Base-by-base conservation (phyloP, 2,329 filamentous ascomycete species). In the Alternaria solani region DNA sequence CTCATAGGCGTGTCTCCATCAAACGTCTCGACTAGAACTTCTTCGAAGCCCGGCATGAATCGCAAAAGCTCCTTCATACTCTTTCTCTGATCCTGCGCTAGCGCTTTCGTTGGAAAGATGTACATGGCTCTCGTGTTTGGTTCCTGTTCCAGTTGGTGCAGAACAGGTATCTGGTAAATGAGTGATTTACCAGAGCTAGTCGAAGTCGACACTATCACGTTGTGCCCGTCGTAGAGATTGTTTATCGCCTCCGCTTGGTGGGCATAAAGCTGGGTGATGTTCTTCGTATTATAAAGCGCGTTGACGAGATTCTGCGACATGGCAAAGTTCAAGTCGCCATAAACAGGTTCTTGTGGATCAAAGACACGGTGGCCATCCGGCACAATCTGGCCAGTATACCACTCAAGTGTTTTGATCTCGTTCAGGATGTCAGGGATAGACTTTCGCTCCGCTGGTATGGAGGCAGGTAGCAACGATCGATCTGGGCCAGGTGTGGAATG, bases 201-300 rank as follows among this genome's bases (percentile, higher is more conserved):
- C 0, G 94, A 96, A 0, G 95, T 99, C 1, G 94, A 90, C 1
- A 99, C 90, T 52, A 99, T 94, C 14, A 98, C 93, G 75, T 97
- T 89, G 38, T 90, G 87, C 0, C 93, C 94, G 3, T 90, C 87
- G 57, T 94, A 85, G 1, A 99, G 82, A 61, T 90, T 88, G 73
- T 99, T 99, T 69, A 99, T 92, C 0, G 95, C 95, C 79, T 96
- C 92, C 0, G 94, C 89, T 79, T 99, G 95, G 76, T 99, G 95
- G 0, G 92, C 89, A 73, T 96, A 99, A 38, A 99, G 86, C 59
- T 90, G 86, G 0, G 89, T 92, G 59, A 99, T 98, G 3, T 89
- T 89, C 68, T 91, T 92, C 8, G 92, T 91, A 68, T 98, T 98
- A 81, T 96, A 99, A 1, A 99, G 80, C 1, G 95, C 94, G 76